Conservation (phyloP, 2,329 filamentous ascomycete species). For the Sclerotinia spermophila region DNA sequence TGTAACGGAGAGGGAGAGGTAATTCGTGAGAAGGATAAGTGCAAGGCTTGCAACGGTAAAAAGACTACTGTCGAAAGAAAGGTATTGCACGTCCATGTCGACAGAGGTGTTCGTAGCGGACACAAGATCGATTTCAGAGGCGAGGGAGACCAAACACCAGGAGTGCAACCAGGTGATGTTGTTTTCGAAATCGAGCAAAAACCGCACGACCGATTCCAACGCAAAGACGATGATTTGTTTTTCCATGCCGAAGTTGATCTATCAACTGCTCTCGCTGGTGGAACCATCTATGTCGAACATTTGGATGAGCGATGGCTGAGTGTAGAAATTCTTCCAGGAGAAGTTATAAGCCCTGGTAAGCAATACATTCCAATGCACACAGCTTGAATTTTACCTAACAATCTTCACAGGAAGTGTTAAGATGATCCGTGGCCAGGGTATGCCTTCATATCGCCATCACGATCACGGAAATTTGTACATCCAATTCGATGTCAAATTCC, state of each 20-base stretch:
- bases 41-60: slow-evolving; percentile 95
- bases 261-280: slow-evolving; percentile 88
- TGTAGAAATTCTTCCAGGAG: slow-evolving; percentile 87
- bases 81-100: slow-evolving; percentile 96
- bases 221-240: slow-evolving; percentile 93
- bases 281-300: slow-evolving; percentile 89
- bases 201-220: slow-evolving; percentile 91
- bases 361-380: slow-evolving; percentile 2
- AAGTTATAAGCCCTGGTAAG: slow-evolving; percentile 90
- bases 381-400: slow-evolving; percentile 29
- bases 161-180: slow-evolving; percentile 90
- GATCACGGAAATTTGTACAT: slow-evolving; percentile 95
- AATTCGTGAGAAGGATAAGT: slow-evolving; percentile 94
- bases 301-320: slow-evolving; percentile 96
- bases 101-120: slow-evolving; percentile 87
- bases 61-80: slow-evolving; percentile 98
- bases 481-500: slow-evolving; percentile 97
- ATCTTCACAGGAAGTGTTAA: slow-evolving; percentile 72
- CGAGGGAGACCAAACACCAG: slow-evolving; percentile 93
- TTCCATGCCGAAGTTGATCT: slow-evolving; percentile 95
- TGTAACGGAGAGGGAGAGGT: slow-evolving; percentile 97
- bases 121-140: slow-evolving; percentile 97
- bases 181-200: slow-evolving; percentile 99
- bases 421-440: slow-evolving; percentile 92
- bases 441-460: slow-evolving; percentile 95